Conservation (phyloP, 2,329 filamentous ascomycete genomes). For the Ophiostoma triangulosporum region DNA sequence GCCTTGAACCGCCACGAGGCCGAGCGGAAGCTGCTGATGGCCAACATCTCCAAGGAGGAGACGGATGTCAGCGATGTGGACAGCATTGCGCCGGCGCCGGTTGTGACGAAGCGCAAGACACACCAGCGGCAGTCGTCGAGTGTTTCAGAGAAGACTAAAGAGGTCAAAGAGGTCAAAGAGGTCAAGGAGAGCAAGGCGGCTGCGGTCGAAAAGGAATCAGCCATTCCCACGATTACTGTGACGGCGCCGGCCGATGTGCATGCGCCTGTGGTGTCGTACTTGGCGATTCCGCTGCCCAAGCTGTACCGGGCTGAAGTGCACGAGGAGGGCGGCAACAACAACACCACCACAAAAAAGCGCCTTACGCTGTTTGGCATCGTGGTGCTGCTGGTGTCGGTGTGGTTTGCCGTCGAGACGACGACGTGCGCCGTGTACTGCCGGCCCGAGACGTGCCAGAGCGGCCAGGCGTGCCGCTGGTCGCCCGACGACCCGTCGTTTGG, state of each 20-base stretch:
- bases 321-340: constrained; percentile 23
- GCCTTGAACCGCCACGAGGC: neutral
- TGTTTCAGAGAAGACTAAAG: neutral
- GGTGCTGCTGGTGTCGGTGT: constrained; percentile 31
- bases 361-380: constrained; percentile 36
- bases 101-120: neutral
- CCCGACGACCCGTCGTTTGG: constrained; percentile 46
- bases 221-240: neutral
- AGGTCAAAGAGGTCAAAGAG: neutral
- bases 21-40: neutral
- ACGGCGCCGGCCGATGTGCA: neutral
- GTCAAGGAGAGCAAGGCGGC: neutral
- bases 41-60: neutral
- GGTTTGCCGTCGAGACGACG: constrained; percentile 39
- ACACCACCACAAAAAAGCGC: constrained; percentile 26
- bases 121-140: constrained; percentile 1
- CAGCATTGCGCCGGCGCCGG: neutral
- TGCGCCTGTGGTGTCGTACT: constrained; percentile 19
- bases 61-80: neutral
- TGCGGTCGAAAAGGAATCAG: neutral
- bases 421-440: constrained; percentile 43
- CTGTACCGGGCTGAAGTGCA: constrained; percentile 25
- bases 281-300: constrained; percentile 32
- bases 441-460: constrained; percentile 33
- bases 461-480: constrained; percentile 38